Conservation (phyloP, 1,139 yeast species). For the Nakaseomyces uthaithaninus region DNA sequence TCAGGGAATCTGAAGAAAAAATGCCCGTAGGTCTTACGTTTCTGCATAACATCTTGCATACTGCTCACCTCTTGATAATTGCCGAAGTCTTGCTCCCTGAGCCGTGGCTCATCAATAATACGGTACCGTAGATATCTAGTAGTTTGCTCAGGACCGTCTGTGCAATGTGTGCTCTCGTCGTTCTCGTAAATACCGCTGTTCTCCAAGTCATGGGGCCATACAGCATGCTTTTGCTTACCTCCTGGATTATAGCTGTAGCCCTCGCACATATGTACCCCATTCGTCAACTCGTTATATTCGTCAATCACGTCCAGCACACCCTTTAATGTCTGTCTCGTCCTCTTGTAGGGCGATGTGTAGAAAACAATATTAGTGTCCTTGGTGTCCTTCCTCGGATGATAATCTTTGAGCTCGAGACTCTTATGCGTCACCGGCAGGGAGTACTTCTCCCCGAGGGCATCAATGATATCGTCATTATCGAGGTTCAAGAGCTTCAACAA, state of each 20-base stretch:
- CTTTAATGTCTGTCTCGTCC: conserved; percentile 75
- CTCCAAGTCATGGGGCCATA: conserved; percentile 17
- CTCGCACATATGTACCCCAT: conserved; percentile 14
- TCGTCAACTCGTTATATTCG: conserved; percentile 27
- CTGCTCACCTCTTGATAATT: conserved; percentile 58
- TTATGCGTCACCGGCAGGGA: conserved; percentile 11
- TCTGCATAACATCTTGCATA: conserved; percentile 66
- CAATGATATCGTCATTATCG: conserved; percentile 35
- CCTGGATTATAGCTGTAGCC: conserved; percentile 18
- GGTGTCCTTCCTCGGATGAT: conserved; percentile 12
- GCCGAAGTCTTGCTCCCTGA: conserved; percentile 93
- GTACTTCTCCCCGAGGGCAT: conserved; percentile 19
- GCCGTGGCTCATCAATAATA: conserved; percentile 75
- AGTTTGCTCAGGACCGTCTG: conserved; percentile 9
- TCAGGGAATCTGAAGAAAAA: conserved; percentile 85
- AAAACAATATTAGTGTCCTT: conserved; percentile 37
- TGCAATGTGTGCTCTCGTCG: conserved; percentile 10
- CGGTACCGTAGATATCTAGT: conserved; percentile 40
- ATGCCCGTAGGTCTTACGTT: conserved; percentile 80
- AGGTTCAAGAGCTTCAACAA: conserved; percentile 46
- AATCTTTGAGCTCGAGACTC: conserved; percentile 14
- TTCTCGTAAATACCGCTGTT: conserved; percentile 26
- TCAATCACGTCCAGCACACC: conserved; percentile 56
- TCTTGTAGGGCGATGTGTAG: conserved; percentile 72
- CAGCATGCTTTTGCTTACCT: conserved; percentile 21